phyloP scores from a whole-genome alignment of 2,329 filamentous ascomycete species.

The Magnaporthiopsis poae region DNA sequence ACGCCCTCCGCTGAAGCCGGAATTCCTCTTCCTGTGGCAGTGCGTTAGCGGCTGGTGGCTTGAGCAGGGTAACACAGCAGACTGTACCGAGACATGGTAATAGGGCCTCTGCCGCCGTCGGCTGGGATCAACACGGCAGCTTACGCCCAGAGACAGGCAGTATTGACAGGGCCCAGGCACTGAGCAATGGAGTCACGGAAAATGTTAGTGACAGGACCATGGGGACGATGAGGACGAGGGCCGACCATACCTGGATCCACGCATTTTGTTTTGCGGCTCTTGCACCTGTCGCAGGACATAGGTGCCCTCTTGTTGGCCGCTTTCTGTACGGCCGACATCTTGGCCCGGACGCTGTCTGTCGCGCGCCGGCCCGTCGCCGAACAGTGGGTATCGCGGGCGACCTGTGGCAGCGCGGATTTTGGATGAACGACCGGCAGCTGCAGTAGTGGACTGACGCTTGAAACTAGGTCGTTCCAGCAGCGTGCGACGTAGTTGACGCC shows the following conservation, averaged over 20 bases:
- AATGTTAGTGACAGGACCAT: not conserved
- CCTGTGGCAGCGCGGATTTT: not conserved
- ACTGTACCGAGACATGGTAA: constrained; percentile 18
- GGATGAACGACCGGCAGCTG: not conserved
- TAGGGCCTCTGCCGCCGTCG: constrained; percentile 19
- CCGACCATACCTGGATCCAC: constrained; percentile 11
- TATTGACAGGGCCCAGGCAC: constrained; percentile 20
- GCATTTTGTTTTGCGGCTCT: constrained; percentile 21
- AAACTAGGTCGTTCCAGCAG: not conserved
- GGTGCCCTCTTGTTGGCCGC: constrained; percentile 17
- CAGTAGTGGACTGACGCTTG: not conserved
- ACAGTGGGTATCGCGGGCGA: not conserved
- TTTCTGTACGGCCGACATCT: not conserved
- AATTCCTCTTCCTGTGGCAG: constrained; percentile 17
- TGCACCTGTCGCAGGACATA: constrained; percentile 23
- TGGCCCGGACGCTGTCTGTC: not conserved
- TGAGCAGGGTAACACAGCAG: not conserved
- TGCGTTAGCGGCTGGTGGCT: not conserved
- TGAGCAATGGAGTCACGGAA: not conserved
- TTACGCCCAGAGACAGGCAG: not conserved
- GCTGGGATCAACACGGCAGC: not conserved
- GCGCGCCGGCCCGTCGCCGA: too few relatives aligned
- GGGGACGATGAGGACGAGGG: too few relatives aligned
- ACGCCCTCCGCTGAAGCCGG: constrained; percentile 19
- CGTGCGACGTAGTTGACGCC: not conserved